Evolutionary conservation across 1,284 basidiomycete species (phyloP).

Genomic region (Thelephora terrestris): DNA sequence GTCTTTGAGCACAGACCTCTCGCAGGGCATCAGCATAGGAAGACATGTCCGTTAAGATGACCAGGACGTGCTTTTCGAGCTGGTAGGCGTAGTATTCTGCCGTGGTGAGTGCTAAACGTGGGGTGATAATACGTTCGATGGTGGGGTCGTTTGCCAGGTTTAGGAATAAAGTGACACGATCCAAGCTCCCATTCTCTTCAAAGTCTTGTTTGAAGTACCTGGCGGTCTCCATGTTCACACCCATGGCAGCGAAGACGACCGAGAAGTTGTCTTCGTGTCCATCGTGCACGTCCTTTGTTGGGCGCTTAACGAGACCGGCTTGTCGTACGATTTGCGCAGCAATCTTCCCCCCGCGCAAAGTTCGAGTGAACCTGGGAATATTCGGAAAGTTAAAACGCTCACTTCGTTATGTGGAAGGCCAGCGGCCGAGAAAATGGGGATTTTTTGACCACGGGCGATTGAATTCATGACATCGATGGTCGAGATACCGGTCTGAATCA

Average conservation of each 20-base stretch:
- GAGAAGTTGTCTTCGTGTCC: conserved; percentile 99
- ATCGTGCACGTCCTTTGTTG: conserved; percentile 95
- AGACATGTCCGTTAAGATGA: conserved; percentile 99
- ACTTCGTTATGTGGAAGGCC: conserved; percentile 99
- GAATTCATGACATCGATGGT: conserved; percentile 99
- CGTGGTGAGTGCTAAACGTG: conserved; percentile 94
- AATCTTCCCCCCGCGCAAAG: conserved; percentile 47
- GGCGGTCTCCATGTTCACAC: conserved; percentile 99
- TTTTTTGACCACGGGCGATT: conserved; percentile 99
- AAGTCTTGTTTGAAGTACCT: conserved; percentile 99
- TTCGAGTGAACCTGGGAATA: conserved; percentile 11
- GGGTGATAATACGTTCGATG: conserved; percentile 99
- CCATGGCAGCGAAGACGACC: conserved; percentile 99
- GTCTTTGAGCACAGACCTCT: conserved; percentile 45
- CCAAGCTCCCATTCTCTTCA: conserved; percentile 96
- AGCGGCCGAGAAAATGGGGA: conserved; percentile 98
- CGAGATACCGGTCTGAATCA: conserved; percentile 99
- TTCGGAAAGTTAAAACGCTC: conserved; percentile 12
- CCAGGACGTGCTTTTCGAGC: conserved; percentile 98
- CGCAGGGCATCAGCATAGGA: conserved; percentile 97
- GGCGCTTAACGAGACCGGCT: conserved; percentile 92
- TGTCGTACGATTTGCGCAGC: conserved; percentile 99
- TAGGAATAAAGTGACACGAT: conserved; percentile 97
- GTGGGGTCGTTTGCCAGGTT: conserved; percentile 99
- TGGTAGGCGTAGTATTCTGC: conserved; percentile 99